These are phyloP conservation scores for Xanthoconium stramineum DNA, from an alignment of 768 basidiomycete species.

Conservation along the genomic window DNA sequence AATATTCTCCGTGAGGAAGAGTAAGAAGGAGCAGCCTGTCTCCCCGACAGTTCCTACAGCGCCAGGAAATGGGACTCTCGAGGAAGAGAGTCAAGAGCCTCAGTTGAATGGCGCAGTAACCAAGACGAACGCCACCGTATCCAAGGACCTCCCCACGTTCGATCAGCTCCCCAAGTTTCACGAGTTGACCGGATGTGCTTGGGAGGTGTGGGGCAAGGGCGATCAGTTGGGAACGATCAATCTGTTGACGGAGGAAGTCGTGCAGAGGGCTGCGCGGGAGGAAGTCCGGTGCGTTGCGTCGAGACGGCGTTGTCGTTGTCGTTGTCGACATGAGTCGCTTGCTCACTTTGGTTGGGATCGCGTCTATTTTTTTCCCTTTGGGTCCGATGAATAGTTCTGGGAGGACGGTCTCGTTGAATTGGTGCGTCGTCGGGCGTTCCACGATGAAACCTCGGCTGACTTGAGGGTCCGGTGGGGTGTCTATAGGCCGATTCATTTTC, in stretches of 20 bases:
- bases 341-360: background rate
- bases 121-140: conserved; percentile 6
- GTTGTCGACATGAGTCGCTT: background rate
- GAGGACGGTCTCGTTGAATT: conserved; percentile 56
- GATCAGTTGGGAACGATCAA: conserved; percentile 70
- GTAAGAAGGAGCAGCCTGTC: conserved; percentile 8
- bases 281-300: conserved; percentile 49
- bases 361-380: background rate
- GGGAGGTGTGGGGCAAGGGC: conserved; percentile 63
- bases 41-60: background rate
- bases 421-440: conserved; percentile 37
- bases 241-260: conserved; percentile 59
- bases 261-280: conserved; percentile 52
- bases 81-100: background rate
- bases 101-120: background rate
- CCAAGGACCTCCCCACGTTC: conserved; percentile 40
- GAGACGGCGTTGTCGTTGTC: background rate
- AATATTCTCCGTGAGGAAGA: conserved; percentile 12
- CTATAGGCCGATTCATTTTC: conserved; percentile 64
- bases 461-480: background rate
- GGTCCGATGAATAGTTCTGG: conserved; percentile 40
- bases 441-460: background rate
- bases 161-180: conserved; percentile 46
- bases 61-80: background rate
- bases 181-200: conserved; percentile 56